Evolutionary conservation across 164 flowering plant species (phyloP).

Genomic region (Umbellularia californica): DNA sequence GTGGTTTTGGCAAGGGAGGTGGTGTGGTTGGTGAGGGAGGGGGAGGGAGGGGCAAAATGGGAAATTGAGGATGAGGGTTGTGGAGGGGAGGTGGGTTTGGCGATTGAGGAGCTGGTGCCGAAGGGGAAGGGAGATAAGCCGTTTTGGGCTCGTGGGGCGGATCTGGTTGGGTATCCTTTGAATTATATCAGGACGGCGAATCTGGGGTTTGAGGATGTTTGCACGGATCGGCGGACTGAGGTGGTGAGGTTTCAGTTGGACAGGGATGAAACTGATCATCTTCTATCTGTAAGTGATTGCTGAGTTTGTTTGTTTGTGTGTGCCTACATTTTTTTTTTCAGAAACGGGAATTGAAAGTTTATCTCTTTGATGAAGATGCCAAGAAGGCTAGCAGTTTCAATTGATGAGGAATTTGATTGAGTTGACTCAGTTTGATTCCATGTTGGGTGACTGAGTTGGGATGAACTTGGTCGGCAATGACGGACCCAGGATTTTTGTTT

Average conservation of each 20-base stretch:
- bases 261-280: constrained; percentile 35
- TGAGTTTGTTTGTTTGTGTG: too few relatives aligned
- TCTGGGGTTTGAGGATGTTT: constrained; percentile 41
- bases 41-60: constrained; percentile 15
- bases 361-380: too few relatives aligned
- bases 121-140: constrained; percentile 55
- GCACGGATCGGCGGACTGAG: constrained; percentile 36
- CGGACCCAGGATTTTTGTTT: too few relatives aligned
- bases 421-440: too few relatives aligned
- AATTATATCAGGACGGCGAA: constrained; percentile 58
- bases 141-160: constrained; percentile 77
- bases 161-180: constrained; percentile 81
- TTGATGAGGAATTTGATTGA: too few relatives aligned
- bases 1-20: constrained; percentile 43
- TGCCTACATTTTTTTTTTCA: too few relatives aligned
- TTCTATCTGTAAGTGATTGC: constrained; percentile 52
- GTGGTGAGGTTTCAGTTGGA: constrained; percentile 50
- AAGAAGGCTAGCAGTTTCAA: too few relatives aligned
- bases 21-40: constrained; percentile 23
- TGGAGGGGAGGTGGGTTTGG: constrained; percentile 34
- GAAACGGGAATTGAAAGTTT: too few relatives aligned
- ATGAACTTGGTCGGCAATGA: too few relatives aligned
- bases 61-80: constrained; percentile 8
- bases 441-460: too few relatives aligned
- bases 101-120: constrained; percentile 64